phyloP scores from a whole-genome alignment of 1,139 yeast genomes.

The Nematodospora anomalae region DNA sequence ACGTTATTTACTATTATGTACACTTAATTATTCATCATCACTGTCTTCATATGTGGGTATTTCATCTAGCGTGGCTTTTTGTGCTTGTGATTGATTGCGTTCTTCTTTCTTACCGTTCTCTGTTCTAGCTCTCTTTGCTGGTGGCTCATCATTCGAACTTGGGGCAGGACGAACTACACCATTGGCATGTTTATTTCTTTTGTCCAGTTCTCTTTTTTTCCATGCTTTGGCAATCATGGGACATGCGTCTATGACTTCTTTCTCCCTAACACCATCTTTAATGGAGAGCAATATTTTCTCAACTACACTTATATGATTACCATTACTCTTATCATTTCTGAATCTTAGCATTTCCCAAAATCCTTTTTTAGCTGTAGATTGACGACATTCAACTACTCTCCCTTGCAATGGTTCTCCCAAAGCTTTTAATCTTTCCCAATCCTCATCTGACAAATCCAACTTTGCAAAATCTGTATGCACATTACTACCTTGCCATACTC shows the following conservation, averaged over 20 bases:
- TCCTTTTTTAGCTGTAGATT: slow-evolving; percentile 50
- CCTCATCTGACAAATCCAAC: slow-evolving; percentile 61
- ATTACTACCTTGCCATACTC: slow-evolving; percentile 78
- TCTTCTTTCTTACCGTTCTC: neutral
- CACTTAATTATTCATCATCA: slow-evolving; percentile 26
- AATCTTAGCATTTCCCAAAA: slow-evolving; percentile 86
- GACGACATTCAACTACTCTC: slow-evolving; percentile 82
- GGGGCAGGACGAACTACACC: slow-evolving; percentile 7
- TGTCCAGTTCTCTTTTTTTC: slow-evolving; percentile 36
- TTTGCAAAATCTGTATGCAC: slow-evolving; percentile 69
- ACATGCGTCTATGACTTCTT: slow-evolving; percentile 60
- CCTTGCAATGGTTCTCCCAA: slow-evolving; percentile 83
- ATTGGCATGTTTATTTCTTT: slow-evolving; percentile 18
- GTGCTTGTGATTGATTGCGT: slow-evolving; percentile 12
- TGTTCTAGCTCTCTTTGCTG: slow-evolving; percentile 11
- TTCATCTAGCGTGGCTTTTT: slow-evolving; percentile 21
- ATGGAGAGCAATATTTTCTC: slow-evolving; percentile 81
- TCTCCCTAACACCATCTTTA: slow-evolving; percentile 78
- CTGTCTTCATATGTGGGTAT: slow-evolving; percentile 47
- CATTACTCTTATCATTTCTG: slow-evolving; percentile 88
- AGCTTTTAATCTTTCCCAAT: slow-evolving; percentile 77
- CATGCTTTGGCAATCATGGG: slow-evolving; percentile 34
- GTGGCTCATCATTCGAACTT: slow-evolving; percentile 12
- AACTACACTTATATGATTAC: slow-evolving; percentile 80
- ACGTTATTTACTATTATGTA: neutral